Evolutionary conservation across 208 protist genomes (phyloP), one percentile per base, ranked within the genome.

Genomic region (Leishmania aethiopica): DNA sequence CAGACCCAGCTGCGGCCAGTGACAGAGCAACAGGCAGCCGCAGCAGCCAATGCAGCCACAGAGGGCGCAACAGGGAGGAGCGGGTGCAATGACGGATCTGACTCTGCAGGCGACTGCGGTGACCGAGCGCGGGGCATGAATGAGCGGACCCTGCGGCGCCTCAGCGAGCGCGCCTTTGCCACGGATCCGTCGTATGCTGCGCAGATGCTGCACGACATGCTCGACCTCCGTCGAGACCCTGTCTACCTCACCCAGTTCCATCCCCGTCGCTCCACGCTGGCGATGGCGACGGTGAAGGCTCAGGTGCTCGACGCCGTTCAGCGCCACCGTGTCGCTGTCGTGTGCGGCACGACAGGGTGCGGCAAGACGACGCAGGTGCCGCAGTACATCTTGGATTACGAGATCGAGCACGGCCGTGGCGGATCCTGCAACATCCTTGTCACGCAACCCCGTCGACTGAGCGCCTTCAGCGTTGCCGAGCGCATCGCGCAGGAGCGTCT

Each of bases 371-470:
- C 96, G 35, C 96, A 98, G 79, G 93, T 98, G 32, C 96, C 96
- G 47, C 96, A 98, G 88, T 98, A 97, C 88, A 85, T 99, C 37
- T 80, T 97, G 55, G 97, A 99, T 75, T 75, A 88, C 19, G 95
- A 88, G 32, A 95, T 94, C 62, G 87, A 84, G 80, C 81, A 66
- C 3, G 91, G 89, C 15, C 67, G 83, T 5, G 92, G 93, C 4
- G 89, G 90, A 22, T 35, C 37, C 3, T 94, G 89, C 71, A 88
- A 87, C 53, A 96, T 98, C 72, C 69, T 99, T 55, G 98, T 99
- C 83, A 99, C 99, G 40, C 99, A 99, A 91, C 99, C 99, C 35
- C 90, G 99, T 11, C 93, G 99, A 62, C 92, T 99, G 32, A 99
- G 98, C 45, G 99, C 99, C 17, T 99, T 99, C 81, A 97, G 93